phyloP scores from a whole-genome alignment of 148 eudicot genomes.

The Fagopyrum tataricum region DNA sequence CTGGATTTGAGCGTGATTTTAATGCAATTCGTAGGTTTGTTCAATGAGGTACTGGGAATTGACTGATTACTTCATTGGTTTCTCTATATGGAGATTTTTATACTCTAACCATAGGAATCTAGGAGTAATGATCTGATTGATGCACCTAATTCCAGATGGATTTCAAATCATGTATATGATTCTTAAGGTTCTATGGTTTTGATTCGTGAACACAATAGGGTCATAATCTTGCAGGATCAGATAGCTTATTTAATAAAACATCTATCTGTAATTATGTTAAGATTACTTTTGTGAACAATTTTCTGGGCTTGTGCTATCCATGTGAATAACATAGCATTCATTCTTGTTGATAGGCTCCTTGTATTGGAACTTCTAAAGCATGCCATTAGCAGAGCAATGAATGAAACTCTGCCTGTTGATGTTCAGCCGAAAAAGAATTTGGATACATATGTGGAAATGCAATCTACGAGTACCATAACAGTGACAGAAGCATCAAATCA shows the following conservation, averaged over 20 bases:
- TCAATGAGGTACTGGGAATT: neutral
- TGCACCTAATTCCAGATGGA: neutral
- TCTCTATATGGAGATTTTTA: neutral
- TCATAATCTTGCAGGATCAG: neutral
- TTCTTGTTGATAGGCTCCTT: slow-evolving; percentile 5
- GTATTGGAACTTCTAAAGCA: neutral
- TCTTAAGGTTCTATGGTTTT: neutral
- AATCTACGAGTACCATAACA: slow-evolving; percentile 16
- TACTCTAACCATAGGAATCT: neutral
- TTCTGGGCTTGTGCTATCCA: neutral
- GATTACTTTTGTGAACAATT: neutral
- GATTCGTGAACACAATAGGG: neutral
- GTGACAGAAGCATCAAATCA: slow-evolving; percentile 27
- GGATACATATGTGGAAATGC: slow-evolving; percentile 23
- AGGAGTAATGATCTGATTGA: neutral
- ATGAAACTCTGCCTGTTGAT: slow-evolving; percentile 34
- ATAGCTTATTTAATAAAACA: neutral
- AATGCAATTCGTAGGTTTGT: neutral
- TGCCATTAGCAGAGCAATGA: slow-evolving; percentile 22
- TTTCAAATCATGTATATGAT: neutral
- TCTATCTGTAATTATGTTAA: neutral
- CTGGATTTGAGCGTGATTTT: neutral
- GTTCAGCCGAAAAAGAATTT: slow-evolving; percentile 24
- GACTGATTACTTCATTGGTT: neutral
- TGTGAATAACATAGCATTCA: neutral